Evolutionary conservation across 805 yeast genomes (phyloP), one percentile per base, ranked within the genome.

Genomic region (Cyberlindnera americana): DNA sequence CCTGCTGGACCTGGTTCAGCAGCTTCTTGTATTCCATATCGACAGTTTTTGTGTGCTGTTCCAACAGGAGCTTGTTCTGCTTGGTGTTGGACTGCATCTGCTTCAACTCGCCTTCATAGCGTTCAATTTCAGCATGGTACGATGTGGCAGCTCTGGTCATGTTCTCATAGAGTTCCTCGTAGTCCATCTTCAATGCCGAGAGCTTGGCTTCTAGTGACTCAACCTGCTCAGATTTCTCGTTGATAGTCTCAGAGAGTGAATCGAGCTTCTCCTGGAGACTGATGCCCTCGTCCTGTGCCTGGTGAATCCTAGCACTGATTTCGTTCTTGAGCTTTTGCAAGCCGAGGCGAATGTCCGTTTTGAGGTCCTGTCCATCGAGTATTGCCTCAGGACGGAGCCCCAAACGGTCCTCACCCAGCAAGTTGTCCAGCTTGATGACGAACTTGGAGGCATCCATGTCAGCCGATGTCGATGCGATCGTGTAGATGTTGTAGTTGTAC

Each of bases 101-200:
- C 51, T 72, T 72, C 35, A 82, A 59, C 41, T 79, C 83, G 26
- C 75, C 67, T 46, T 80, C 84, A 38, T 78, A 59, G 53, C 73
- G 72, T 56, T 82, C 90, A 37, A 79, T 72, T 54, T 83, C 83
- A n/a, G 80, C 73, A 38, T 75, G 72, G 41, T 77, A 73, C 28
- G 75, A 62, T 26, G 72, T 66, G 19, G 72, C 62, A 47, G 78
- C 78, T 48, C 75, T 65, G 31, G 69, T 63, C 77, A 74, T 70
- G 31, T 72, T 65, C 47, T 75, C 80, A 50, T 72, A 72, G 10
- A 76, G 61, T 37, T 75, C 77, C 33, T 81, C 85, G 44, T 74
- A 76, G 22, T 68, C 69, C 16, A 72, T 62, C 50, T 77, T 78
- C 19, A 67, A 61, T 16, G 74, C 70, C 0, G 77, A 64, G 25